Conservation (phyloP, 345 rosid species). For the Jatropha curcas region DNA sequence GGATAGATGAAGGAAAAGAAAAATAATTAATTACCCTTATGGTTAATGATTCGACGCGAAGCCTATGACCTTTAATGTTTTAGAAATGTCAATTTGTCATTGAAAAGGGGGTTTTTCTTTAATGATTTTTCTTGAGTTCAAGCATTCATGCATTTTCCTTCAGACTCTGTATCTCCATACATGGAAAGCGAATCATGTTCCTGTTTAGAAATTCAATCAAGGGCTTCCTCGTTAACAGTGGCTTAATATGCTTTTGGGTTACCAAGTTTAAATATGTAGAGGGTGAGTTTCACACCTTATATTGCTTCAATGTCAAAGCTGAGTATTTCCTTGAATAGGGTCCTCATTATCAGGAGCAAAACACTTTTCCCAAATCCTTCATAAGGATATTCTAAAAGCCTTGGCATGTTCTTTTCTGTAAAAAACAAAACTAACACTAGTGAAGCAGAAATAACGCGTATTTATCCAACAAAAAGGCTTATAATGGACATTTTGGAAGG, state of each 20-base stretch:
- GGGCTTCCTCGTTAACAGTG: neutral
- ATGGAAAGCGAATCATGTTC: constrained; percentile 40
- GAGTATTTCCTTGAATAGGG: constrained; percentile 39
- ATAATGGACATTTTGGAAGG: neutral
- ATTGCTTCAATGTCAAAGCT: constrained; percentile 36
- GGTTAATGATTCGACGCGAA: constrained; percentile 45
- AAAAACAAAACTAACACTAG: neutral
- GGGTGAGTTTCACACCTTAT: constrained; percentile 32
- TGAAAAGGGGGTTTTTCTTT: constrained; percentile 48
- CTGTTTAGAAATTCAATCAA: constrained; percentile 25
- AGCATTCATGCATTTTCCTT: constrained; percentile 34
- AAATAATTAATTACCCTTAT: constrained; percentile 42
- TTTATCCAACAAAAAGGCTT: neutral
- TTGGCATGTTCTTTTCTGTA: constrained; percentile 30
- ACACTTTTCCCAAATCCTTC: constrained; percentile 42
- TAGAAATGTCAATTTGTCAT: constrained; percentile 44
- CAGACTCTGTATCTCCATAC: constrained; percentile 41
- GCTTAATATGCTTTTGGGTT: constrained; percentile 1
- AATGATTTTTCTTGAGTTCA: constrained; percentile 41
- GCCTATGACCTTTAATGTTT: constrained; percentile 30
- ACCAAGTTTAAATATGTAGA: neutral
- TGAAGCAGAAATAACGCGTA: neutral
- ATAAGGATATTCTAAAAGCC: constrained; percentile 43
- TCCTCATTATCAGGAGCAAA: constrained; percentile 25
- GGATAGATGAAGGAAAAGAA: neutral